Base-by-base conservation (phyloP, 345 rosid genomes). In the Pistacia atlantica region DNA sequence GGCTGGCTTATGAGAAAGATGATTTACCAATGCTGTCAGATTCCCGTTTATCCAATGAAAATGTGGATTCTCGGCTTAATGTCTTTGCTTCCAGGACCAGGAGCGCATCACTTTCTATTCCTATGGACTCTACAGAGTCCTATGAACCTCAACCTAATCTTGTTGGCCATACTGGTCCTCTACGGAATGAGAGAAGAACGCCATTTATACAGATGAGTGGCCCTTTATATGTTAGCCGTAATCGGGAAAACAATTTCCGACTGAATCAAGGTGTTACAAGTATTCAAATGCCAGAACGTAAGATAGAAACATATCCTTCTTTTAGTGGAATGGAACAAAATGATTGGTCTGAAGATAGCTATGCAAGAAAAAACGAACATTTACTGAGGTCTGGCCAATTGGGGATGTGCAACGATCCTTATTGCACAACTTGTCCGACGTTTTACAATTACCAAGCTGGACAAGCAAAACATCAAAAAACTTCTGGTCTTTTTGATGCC, bases 371-470 rank as follows among this genome's bases (percentile, higher is more conserved):
- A 83, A 94, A 93, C 79, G 86, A 85, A 56, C 88, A 93, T 89
- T 81, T 93, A 75, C 33, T 86, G 80, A 89, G 92, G 86, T 95
- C 98, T 80, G 98, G 99, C 13, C 92, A 86, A 62, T 70, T 90
- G 69, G 98, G 99, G 7, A 82, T 87, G 92, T 95, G 99, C 78
- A 86, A 85, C 81, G 94, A 92, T 86, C 99, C 97, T 75, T 95
- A 93, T 76, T 93, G 98, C 83, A 95, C 98, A 20, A 90, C 91
- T 73, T 95, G 99, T 65, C 99, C 97, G 49, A 80, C 90, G 31
- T 85, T 78, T 72, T 90, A 90, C 87, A 85, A 83, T 74, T 69
- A 71, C 56, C 84, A 84, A 77, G 77, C 85, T 61, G 75, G 77
- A 25, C 83, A 78, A 37, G 79, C 77, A n/a, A 87, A 78, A 18